Conservation (phyloP, 1,284 basidiomycete species). For the Fomitopsis palustris region DNA sequence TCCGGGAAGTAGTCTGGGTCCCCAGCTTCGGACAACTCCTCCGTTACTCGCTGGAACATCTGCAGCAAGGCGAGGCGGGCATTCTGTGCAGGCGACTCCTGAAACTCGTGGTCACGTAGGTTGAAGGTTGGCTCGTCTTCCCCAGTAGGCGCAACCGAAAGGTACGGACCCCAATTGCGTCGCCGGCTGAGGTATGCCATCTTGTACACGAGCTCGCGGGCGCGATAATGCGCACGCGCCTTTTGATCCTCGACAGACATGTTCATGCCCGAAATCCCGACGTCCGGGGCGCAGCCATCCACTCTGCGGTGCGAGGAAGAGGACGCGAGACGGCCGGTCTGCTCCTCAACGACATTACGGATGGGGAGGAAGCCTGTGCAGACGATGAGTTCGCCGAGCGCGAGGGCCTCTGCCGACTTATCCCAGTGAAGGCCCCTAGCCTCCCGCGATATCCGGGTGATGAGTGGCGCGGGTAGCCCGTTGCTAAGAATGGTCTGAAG, state of each 20-base stretch:
- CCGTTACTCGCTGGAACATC: not conserved
- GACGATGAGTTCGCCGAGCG: constrained; percentile 12
- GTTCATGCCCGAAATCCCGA: constrained; percentile 2
- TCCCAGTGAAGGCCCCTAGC: constrained; percentile 23
- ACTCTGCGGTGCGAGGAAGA: not conserved
- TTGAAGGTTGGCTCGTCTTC: not conserved
- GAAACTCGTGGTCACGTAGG: not conserved
- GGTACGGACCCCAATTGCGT: constrained; percentile 47
- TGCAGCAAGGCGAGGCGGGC: not conserved
- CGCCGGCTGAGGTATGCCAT: constrained; percentile 40
- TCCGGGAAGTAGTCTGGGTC: constrained; percentile 7
- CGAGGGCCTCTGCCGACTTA: constrained; percentile 11
- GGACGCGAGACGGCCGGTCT: constrained; percentile 7
- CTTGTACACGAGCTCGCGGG: constrained; percentile 42
- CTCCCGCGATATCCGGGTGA: constrained; percentile 15
- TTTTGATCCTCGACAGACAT: constrained; percentile 20
- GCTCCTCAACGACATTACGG: constrained; percentile 13
- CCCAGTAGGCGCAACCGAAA: constrained; percentile 19
- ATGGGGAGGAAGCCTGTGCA: constrained; percentile 17
- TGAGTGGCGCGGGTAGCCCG: constrained; percentile 21
- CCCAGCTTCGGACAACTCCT: not conserved
- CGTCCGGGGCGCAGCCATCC: not conserved
- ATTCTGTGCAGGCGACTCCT: not conserved
- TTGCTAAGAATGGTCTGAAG: constrained; percentile 16
- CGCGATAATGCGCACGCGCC: constrained; percentile 33